Evolutionary conservation across 371 early-diverging fungal genomes (phyloP).

Genomic region (Capillidium heterosporum): DNA sequence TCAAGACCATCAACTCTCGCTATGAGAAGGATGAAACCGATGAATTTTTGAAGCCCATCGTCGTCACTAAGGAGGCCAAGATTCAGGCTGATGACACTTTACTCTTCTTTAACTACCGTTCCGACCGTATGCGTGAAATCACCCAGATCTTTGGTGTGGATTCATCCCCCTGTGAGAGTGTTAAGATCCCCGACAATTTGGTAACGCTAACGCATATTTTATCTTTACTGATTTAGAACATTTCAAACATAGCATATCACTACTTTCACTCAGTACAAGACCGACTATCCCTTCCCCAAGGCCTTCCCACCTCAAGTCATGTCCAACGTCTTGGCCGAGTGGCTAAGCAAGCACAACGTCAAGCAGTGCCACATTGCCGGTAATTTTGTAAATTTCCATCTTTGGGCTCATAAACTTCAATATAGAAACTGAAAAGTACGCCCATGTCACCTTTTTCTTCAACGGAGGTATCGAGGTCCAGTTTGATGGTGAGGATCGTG

Average conservation of each 20-base stretch:
- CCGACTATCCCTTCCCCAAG: slow-evolving; percentile 76
- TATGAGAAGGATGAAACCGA: slow-evolving; percentile 82
- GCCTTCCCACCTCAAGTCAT: slow-evolving; percentile 92
- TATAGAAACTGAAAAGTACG: slow-evolving; percentile 98
- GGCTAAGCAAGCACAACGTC: slow-evolving; percentile 67
- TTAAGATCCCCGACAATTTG: slow-evolving; percentile 53
- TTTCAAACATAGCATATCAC: slow-evolving; percentile 44
- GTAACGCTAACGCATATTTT: slow-evolving; percentile 11
- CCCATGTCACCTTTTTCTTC: slow-evolving; percentile 99
- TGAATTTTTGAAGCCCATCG: slow-evolving; percentile 97
- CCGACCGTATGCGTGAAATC: slow-evolving; percentile 98
- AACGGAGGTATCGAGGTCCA: slow-evolving; percentile 95
- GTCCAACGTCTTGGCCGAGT: slow-evolving; percentile 94
- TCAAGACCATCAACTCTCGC: slow-evolving; percentile 59
- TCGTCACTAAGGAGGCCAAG: slow-evolving; percentile 53
- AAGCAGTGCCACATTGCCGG: slow-evolving; percentile 86
- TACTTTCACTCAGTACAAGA: slow-evolving; percentile 97
- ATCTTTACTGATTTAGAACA: background rate
- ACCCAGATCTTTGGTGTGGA: slow-evolving; percentile 68
- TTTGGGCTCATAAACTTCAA: background rate
- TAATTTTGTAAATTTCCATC: slow-evolving; percentile 2
- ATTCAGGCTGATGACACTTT: slow-evolving; percentile 66
- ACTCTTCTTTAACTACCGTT: slow-evolving; percentile 90
- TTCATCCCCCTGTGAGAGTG: slow-evolving; percentile 67
- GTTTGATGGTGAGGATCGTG: slow-evolving; percentile 75